Evolutionary conservation across 2,329 filamentous ascomycete genomes (phyloP).

Genomic region (Metarhizium guizhouense): DNA sequence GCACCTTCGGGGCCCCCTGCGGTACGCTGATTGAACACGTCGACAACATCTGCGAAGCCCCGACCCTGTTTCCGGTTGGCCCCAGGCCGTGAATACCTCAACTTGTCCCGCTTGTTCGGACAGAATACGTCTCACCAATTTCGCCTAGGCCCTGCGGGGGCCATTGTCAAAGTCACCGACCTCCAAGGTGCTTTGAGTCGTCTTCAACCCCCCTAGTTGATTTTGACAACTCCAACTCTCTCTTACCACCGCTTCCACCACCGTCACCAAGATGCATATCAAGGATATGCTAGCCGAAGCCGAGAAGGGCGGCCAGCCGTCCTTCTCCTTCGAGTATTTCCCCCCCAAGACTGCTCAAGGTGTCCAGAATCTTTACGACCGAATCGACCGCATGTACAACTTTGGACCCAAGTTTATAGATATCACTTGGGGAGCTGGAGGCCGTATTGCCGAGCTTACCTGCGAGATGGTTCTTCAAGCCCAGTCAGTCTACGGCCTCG

Average conservation of each 20-base stretch:
- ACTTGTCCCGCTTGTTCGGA: not conserved
- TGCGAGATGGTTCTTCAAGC: constrained; percentile 97
- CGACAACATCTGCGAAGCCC: not conserved
- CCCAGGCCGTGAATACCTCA: not conserved
- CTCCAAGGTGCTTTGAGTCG: not conserved
- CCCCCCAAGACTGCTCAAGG: constrained; percentile 95
- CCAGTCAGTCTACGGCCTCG: constrained; percentile 88
- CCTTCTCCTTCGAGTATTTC: constrained; percentile 99
- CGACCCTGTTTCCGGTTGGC: not conserved
- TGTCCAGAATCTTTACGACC: constrained; percentile 98
- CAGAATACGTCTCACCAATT: not conserved
- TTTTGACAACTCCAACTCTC: not conserved
- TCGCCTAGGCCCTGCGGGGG: not conserved
- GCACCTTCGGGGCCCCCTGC: not conserved
- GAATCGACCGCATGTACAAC: constrained; percentile 98
- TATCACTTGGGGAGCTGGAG: constrained; percentile 96
- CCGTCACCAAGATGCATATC: constrained; percentile 71
- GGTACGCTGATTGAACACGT: not conserved
- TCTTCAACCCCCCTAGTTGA: not conserved
- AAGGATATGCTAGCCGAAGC: constrained; percentile 81
- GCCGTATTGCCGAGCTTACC: constrained; percentile 81
- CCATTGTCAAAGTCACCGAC: not conserved
- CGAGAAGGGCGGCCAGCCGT: constrained; percentile 68
- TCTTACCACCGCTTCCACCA: not conserved
- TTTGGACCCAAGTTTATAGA: constrained; percentile 94